Conservation (phyloP, 2,329 filamentous ascomycete genomes). For the Aspergillus ibericus region DNA sequence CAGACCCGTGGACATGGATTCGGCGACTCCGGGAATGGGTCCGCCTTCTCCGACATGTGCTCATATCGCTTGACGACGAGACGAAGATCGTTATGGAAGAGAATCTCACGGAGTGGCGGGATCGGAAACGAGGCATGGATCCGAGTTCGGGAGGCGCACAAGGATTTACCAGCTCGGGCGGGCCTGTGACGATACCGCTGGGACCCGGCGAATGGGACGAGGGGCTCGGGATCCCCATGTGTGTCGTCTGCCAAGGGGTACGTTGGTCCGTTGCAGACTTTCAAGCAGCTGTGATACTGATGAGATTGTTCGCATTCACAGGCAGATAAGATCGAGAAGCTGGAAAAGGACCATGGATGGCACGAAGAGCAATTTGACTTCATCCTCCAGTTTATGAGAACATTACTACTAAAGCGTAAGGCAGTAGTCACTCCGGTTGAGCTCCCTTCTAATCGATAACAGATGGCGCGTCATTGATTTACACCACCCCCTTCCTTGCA, state of each 20-base stretch:
- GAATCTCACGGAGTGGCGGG: constrained; percentile 75
- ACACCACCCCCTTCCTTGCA: constrained; percentile 73
- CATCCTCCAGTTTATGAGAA: constrained; percentile 88
- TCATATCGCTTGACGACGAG: constrained; percentile 70
- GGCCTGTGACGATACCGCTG: constrained; percentile 70
- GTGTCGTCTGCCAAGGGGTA: constrained; percentile 94
- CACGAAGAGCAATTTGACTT: constrained; percentile 97
- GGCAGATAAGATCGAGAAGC: constrained; percentile 83
- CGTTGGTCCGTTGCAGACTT: constrained; percentile 30
- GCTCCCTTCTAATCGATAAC: constrained; percentile 14
- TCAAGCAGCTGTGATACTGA: constrained; percentile 17
- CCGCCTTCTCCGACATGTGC: constrained; percentile 73
- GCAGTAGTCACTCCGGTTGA: constrained; percentile 17
- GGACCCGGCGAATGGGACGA: constrained; percentile 94
- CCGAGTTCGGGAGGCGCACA: constrained; percentile 57
- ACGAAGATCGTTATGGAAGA: constrained; percentile 85
- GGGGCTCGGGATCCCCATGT: constrained; percentile 79
- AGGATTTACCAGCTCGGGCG: constrained; percentile 60
- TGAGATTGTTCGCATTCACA: constrained; percentile 33
- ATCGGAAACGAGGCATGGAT: constrained; percentile 65
- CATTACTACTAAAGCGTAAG: constrained; percentile 81
- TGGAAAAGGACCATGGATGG: constrained; percentile 90
- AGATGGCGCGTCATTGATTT: constrained; percentile 84
- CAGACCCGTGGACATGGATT: constrained; percentile 89
- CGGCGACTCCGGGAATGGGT: constrained; percentile 88